Evolutionary conservation across 1,139 yeast species (phyloP).

Genomic region (Yamadazyma dendronema): DNA sequence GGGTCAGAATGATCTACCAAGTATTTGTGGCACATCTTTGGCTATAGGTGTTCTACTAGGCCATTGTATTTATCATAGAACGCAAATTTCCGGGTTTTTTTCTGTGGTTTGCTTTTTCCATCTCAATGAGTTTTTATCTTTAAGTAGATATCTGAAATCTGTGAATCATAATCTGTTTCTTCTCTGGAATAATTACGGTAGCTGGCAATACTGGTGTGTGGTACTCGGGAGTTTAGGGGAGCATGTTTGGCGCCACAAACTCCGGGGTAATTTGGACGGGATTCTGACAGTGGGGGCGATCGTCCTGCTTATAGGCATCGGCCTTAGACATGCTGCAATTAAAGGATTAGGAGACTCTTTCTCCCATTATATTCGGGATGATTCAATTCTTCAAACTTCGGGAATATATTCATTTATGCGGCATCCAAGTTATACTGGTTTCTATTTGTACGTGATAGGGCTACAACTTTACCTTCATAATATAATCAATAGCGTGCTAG

Average conservation of each 20-base stretch:
- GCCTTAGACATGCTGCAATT: constrained; percentile 31
- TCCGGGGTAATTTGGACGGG: not conserved
- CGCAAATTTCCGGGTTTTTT: constrained; percentile 2
- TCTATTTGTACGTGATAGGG: constrained; percentile 37
- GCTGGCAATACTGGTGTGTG: constrained; percentile 29
- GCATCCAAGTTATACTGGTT: constrained; percentile 47
- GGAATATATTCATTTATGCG: constrained; percentile 33
- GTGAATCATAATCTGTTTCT: constrained; percentile 32
- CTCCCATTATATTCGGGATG: constrained; percentile 26
- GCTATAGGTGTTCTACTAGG: constrained; percentile 21
- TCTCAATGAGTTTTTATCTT: constrained; percentile 28
- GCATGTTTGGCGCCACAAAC: constrained; percentile 11
- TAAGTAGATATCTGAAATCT: constrained; percentile 23
- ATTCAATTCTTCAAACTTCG: constrained; percentile 24
- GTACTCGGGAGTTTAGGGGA: constrained; percentile 30
- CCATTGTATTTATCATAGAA: constrained; percentile 2
- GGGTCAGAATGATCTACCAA: not conserved
- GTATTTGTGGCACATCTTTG: not conserved
- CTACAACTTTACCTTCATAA: constrained; percentile 30
- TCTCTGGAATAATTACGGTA: constrained; percentile 38
- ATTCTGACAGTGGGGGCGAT: constrained; percentile 17
- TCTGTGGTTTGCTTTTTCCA: constrained; percentile 20
- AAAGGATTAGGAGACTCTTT: constrained; percentile 37
- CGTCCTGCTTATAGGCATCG: constrained; percentile 9
- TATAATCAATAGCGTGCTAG: constrained; percentile 18